Evolutionary conservation across 1,284 basidiomycete species (phyloP).

Genomic region (Papiliotrema nemorosa): DNA sequence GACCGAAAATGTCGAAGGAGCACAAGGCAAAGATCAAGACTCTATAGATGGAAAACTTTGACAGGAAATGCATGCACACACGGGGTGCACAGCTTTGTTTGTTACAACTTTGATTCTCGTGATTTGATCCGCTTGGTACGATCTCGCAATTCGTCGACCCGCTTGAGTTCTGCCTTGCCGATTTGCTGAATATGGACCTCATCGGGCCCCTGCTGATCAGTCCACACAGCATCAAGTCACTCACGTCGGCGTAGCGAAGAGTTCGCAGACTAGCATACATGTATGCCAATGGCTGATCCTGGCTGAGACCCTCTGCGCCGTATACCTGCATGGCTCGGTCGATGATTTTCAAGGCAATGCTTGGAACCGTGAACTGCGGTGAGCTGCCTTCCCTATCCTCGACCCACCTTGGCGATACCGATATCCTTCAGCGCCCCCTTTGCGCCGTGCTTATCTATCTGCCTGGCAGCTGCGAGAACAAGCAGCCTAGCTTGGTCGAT

Average conservation of each 20-base stretch:
- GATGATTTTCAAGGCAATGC: conserved; percentile 78
- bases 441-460: conserved; percentile 84
- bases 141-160: conserved; percentile 27
- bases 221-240: conserved; percentile 33
- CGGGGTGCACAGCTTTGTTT: not conserved
- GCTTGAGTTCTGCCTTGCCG: conserved; percentile 74
- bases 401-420: conserved; percentile 83
- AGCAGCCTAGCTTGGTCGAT: conserved; percentile 83
- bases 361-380: conserved; percentile 79
- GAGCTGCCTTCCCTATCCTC: not conserved
- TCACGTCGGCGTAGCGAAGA: conserved; percentile 81
- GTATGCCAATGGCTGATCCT: conserved; percentile 78
- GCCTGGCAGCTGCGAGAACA: conserved; percentile 87
- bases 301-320: conserved; percentile 90
- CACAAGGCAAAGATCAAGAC: conserved; percentile 27
- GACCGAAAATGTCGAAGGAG: conserved; percentile 9
- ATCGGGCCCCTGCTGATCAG: conserved; percentile 64
- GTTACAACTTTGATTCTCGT: not conserved
- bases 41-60: conserved; percentile 1
- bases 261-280: conserved; percentile 80
- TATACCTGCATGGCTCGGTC: conserved; percentile 93
- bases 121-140: conserved; percentile 2
- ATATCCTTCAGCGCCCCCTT: conserved; percentile 97
- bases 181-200: conserved; percentile 95
- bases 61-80: not conserved